phyloP scores from a whole-genome alignment of 805 yeast genomes.

The Yamadazyma nakazawae region DNA sequence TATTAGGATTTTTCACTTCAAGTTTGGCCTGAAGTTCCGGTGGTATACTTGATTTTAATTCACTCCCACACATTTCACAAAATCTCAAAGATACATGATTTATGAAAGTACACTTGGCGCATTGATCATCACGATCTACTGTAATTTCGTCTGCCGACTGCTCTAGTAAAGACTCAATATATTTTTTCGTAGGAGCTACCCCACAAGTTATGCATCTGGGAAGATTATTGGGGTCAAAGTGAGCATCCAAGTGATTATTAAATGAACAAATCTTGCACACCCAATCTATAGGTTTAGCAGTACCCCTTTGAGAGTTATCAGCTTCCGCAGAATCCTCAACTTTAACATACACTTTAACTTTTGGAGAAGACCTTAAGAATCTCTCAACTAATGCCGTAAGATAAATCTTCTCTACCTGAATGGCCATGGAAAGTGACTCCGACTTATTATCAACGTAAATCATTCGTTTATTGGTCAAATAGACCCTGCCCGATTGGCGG shows the following conservation, averaged over 20 bases:
- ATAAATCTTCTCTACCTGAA: conserved; percentile 43
- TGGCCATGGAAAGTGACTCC: conserved; percentile 40
- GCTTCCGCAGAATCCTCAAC: conserved; percentile 6
- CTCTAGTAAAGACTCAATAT: conserved; percentile 5
- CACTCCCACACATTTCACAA: conserved; percentile 87
- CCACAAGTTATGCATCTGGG: conserved; percentile 43
- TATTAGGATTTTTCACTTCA: neutral
- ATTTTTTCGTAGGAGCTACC: conserved; percentile 21
- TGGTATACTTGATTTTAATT: conserved; percentile 17
- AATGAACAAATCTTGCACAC: conserved; percentile 86
- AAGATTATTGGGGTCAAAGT: conserved; percentile 17
- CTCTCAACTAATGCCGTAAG: conserved; percentile 44
- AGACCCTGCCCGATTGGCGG: conserved; percentile 73
- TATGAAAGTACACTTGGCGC: conserved; percentile 68
- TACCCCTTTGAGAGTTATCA: neutral
- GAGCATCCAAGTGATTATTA: conserved; percentile 41
- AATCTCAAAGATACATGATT: conserved; percentile 74
- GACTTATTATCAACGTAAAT: conserved; percentile 62
- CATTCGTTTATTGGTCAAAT: conserved; percentile 69
- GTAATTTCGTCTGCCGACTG: neutral
- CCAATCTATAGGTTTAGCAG: conserved; percentile 50
- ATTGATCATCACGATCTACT: conserved; percentile 27
- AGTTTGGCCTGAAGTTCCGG: conserved; percentile 7
- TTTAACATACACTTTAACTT: conserved; percentile 43
- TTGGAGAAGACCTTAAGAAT: conserved; percentile 76